Evolutionary conservation across 257 asterid genomes (phyloP).

Genomic region (Nemophila menziesii): DNA sequence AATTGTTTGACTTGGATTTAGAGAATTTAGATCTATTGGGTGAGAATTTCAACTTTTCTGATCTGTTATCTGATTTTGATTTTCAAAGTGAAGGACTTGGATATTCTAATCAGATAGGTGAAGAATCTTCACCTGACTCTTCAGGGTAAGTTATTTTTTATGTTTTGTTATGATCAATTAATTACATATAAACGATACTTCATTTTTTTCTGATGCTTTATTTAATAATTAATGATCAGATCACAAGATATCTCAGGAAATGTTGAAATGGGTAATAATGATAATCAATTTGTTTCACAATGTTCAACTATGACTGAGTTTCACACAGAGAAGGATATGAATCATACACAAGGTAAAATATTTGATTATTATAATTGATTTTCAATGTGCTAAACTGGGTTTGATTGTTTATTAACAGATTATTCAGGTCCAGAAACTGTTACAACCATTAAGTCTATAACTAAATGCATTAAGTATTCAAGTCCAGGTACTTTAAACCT

Average conservation of each 20-base stretch:
- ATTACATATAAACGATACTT: not conserved
- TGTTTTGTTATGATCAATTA: not conserved
- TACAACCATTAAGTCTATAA: constrained; percentile 52
- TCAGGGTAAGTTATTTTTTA: constrained; percentile 19
- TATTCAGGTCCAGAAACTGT: constrained; percentile 52
- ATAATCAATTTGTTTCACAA: constrained; percentile 33
- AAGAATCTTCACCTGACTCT: constrained; percentile 28
- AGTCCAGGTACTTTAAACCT: constrained; percentile 65
- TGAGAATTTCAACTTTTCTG: constrained; percentile 22
- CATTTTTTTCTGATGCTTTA: not conserved
- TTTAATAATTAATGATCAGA: constrained; percentile 28
- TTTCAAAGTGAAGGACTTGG: constrained; percentile 20
- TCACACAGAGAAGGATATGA: constrained; percentile 31
- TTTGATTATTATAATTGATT: not conserved
- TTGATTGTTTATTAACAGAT: constrained; percentile 9
- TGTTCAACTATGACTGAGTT: constrained; percentile 39
- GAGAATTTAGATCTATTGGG: constrained; percentile 61
- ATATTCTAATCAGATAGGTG: constrained; percentile 15
- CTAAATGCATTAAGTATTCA: constrained; percentile 50
- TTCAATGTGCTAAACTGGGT: constrained; percentile 5
- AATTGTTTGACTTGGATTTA: constrained; percentile 62
- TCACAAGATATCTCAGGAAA: constrained; percentile 31
- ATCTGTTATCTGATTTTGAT: constrained; percentile 31
- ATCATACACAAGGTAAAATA: constrained; percentile 41
- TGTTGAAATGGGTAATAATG: constrained; percentile 18